These are phyloP conservation scores for Diplocarpon mali DNA, from an alignment of 2,329 filamentous ascomycete species.

Conservation along the genomic window DNA sequence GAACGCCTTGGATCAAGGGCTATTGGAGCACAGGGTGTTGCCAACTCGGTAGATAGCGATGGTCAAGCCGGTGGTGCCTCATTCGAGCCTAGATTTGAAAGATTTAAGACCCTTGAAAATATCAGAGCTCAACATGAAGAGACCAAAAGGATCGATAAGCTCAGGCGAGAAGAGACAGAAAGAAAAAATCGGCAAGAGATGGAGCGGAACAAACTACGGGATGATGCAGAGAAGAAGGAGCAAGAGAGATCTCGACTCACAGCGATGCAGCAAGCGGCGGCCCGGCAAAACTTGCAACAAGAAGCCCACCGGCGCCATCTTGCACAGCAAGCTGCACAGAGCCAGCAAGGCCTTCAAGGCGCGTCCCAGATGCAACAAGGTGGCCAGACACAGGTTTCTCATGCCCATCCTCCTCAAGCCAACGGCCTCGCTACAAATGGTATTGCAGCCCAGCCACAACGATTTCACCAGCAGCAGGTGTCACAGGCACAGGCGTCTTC, in stretches of 20 bases:
- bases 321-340: constrained; percentile 18
- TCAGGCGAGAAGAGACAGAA: constrained; percentile 42
- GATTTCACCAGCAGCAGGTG: constrained; percentile 35
- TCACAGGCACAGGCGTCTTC: constrained; percentile 56
- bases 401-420: constrained; percentile 34
- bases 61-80: constrained; percentile 58
- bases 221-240: constrained; percentile 24
- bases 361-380: constrained; percentile 8
- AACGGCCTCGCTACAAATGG: constrained; percentile 32
- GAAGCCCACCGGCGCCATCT: constrained; percentile 26
- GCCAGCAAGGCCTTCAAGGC: constrained; percentile 26
- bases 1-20: constrained; percentile 60
- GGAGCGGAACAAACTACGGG: constrained; percentile 34
- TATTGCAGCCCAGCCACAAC: constrained; percentile 28
- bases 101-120: constrained; percentile 82
- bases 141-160: constrained; percentile 65
- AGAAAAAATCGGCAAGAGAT: constrained; percentile 36
- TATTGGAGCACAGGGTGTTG: constrained; percentile 44
- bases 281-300: constrained; percentile 30
- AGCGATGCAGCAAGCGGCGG: constrained; percentile 27
- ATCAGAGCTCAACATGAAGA: constrained; percentile 72
- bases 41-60: constrained; percentile 56
- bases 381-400: constrained; percentile 30
- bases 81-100: constrained; percentile 78
- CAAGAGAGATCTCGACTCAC: constrained; percentile 26